Evolutionary conservation across 805 yeast genomes (phyloP).

Genomic region (Candida adriatica): DNA sequence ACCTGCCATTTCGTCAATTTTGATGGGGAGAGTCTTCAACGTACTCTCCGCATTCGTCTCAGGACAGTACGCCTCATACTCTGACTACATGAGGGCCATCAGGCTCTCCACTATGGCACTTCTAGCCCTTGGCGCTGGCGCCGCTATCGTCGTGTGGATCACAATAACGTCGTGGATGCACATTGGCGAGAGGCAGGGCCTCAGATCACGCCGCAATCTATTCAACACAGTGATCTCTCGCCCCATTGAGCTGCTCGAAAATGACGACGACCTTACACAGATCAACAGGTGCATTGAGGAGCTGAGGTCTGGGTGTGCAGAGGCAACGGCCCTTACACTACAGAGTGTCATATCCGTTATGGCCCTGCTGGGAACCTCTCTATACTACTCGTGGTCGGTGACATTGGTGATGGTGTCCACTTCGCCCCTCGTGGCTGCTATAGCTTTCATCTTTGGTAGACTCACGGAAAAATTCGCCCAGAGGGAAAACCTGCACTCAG

Average conservation of each 20-base stretch:
- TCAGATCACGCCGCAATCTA: conserved; percentile 43
- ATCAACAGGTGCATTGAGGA: conserved; percentile 72
- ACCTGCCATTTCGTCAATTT: conserved; percentile 53
- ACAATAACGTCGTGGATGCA: conserved; percentile 57
- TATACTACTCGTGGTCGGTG: conserved; percentile 78
- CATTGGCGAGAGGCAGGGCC: conserved; percentile 66
- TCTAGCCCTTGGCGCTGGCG: conserved; percentile 39
- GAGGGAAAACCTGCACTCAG: conserved; percentile 49
- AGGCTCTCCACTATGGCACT: conserved; percentile 34
- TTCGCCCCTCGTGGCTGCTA: conserved; percentile 55
- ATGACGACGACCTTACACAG: conserved; percentile 46
- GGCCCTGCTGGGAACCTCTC: conserved; percentile 55
- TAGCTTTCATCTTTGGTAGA: conserved; percentile 44
- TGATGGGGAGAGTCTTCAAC: conserved; percentile 61
- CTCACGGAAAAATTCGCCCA: conserved; percentile 42
- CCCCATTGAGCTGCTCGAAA: conserved; percentile 59
- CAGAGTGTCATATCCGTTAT: conserved; percentile 47
- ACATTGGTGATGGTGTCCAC: conserved; percentile 72
- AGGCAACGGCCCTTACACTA: conserved; percentile 50
- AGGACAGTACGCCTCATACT: conserved; percentile 26
- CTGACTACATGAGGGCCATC: conserved; percentile 31
- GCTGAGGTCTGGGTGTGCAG: conserved; percentile 58
- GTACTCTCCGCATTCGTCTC: conserved; percentile 29
- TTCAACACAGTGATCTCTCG: conserved; percentile 38
- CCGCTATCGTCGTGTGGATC: conserved; percentile 41